Percentiles rank a stretch among this genome's conserved stretches.
These are phyloP conservation scores for Candolleomyces efflorescens DNA, from an alignment of 768 basidiomycete genomes.

Conservation along the genomic window DNA sequence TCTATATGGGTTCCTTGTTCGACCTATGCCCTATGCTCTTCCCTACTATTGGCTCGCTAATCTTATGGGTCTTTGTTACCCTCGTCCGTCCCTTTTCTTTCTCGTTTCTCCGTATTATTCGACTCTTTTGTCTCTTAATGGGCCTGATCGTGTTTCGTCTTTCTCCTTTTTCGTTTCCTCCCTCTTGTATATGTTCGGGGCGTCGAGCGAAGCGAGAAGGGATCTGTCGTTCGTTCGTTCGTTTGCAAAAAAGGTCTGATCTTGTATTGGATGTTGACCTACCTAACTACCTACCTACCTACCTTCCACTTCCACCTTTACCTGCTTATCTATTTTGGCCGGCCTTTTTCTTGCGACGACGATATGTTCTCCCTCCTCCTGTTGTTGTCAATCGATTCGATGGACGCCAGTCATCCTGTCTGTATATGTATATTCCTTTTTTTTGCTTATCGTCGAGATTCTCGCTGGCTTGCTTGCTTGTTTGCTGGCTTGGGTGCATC, in stretches of 20 bases:
- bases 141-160: too few species aligned
- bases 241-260: too few species aligned
- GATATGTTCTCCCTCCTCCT: too few species aligned
- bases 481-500: too few species aligned
- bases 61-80: not conserved
- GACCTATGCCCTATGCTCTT: not conserved
- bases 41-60: not conserved
- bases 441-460: slow-evolving; percentile 3
- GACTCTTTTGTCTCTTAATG: not conserved
- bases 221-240: too few species aligned
- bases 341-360: not conserved
- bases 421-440: not conserved
- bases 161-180: not conserved
- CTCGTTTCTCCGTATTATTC: too few species aligned
- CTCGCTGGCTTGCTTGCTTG: not conserved
- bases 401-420: too few species aligned
- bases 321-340: not conserved
- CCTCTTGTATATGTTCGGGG: not conserved
- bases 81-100: not conserved
- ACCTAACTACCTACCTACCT: not conserved
- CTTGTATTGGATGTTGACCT: too few species aligned
- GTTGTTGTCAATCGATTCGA: too few species aligned
- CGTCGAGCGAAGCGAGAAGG: too few species aligned
- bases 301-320: too few species aligned
- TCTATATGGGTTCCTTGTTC: slow-evolving; percentile 11